phyloP scores from a whole-genome alignment of 805 yeast genomes.

The Starmerella geochares region DNA sequence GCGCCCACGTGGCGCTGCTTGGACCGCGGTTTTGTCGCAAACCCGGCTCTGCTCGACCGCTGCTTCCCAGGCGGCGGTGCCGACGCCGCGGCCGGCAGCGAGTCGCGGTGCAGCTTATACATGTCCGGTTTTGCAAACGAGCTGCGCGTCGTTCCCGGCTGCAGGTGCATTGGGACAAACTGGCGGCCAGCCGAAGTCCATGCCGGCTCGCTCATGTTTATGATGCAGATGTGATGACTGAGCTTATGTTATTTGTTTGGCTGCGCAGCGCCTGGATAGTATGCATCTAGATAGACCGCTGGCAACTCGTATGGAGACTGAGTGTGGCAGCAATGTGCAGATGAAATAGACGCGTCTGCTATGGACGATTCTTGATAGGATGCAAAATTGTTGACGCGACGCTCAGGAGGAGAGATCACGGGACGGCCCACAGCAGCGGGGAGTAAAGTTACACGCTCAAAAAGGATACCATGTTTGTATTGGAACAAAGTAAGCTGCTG shows the following conservation, averaged over 20 bases:
- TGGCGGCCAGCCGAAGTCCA: conserved; percentile 22
- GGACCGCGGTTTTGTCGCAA: conserved; percentile 17
- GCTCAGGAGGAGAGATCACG: too few species aligned
- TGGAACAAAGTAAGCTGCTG: too few species aligned
- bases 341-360: too few species aligned
- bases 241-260: neutral
- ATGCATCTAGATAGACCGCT: neutral
- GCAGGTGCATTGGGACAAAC: conserved; percentile 24
- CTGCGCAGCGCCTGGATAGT: too few species aligned
- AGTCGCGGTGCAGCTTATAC: conserved; percentile 2
- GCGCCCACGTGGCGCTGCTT: conserved; percentile 9
- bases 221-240: conserved; percentile 2
- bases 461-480: too few species aligned
- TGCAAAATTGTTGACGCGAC: too few species aligned
- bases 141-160: conserved; percentile 21
- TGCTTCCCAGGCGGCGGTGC: neutral
- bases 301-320: neutral
- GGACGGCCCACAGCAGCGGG: too few species aligned
- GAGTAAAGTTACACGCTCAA: too few species aligned
- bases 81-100: neutral
- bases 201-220: conserved; percentile 16
- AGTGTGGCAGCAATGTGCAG: too few species aligned
- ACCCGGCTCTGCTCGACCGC: conserved; percentile 12
- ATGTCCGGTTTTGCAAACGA: conserved; percentile 23
- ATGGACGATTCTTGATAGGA: too few species aligned